These are phyloP conservation scores for Rubia yunnanensis DNA, from an alignment of 257 asterid species.

Conservation along the genomic window DNA sequence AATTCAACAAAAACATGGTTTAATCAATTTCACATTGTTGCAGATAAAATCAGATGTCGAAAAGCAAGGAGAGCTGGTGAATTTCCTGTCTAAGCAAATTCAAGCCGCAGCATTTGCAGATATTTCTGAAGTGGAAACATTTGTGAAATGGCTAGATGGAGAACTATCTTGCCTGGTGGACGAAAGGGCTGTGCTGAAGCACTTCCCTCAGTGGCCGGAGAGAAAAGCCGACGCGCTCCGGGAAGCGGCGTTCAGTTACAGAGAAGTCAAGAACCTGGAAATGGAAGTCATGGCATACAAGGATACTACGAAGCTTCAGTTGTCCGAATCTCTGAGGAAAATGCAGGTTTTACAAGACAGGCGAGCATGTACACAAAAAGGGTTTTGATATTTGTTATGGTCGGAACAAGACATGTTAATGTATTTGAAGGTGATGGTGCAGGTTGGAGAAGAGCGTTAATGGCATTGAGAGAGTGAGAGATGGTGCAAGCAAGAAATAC, in stretches of 20 bases:
- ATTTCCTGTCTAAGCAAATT: conserved; percentile 63
- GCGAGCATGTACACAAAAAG: conserved; percentile 23
- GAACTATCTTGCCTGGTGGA: conserved; percentile 77
- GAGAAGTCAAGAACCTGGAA: conserved; percentile 65
- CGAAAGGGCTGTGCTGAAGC: conserved; percentile 89
- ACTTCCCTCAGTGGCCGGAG: conserved; percentile 79
- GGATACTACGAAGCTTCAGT: conserved; percentile 54
- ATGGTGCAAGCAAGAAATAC: conserved; percentile 57
- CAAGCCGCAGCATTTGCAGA: conserved; percentile 68
- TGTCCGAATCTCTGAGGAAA: conserved; percentile 50
- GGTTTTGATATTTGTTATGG: neutral
- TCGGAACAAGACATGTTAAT: neutral
- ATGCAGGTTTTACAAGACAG: conserved; percentile 60
- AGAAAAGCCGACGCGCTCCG: conserved; percentile 78
- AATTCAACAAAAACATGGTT: neutral
- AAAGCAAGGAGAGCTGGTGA: conserved; percentile 70
- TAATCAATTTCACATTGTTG: neutral
- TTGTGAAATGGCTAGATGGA: conserved; percentile 83
- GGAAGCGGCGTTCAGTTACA: conserved; percentile 79
- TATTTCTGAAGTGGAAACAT: conserved; percentile 71
- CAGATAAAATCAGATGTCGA: conserved; percentile 84
- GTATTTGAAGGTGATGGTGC: conserved; percentile 7
- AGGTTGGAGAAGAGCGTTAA: conserved; percentile 74
- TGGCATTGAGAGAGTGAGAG: conserved; percentile 63
- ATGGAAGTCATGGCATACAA: conserved; percentile 47